Evolutionary conservation across 2,329 filamentous ascomycete genomes (phyloP).

Genomic region (Trichoderma polysporum): DNA sequence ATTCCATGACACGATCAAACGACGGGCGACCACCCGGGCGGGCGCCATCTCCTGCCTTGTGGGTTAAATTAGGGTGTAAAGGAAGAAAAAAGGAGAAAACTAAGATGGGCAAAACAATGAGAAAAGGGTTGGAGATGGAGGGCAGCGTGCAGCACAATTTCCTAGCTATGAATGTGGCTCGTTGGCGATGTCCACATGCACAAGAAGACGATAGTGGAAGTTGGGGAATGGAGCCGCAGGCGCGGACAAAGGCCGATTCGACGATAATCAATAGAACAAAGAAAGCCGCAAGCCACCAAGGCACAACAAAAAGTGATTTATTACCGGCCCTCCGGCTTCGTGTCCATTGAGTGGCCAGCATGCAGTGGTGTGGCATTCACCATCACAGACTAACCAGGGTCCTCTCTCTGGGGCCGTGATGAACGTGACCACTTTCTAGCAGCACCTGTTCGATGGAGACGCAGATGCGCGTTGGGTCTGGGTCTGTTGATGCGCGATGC

Average conservation of each 20-base stretch:
- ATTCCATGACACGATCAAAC: background rate
- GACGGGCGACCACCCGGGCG: background rate
- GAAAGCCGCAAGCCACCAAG: too few relatives aligned
- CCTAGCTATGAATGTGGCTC: background rate
- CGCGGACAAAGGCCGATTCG: conserved; percentile 3
- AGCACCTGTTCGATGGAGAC: background rate
- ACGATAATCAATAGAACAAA: background rate
- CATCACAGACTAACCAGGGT: conserved; percentile 6
- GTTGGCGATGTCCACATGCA: background rate
- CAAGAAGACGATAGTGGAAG: background rate
- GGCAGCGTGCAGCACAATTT: background rate
- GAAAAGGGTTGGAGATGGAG: background rate
- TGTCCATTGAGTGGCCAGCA: background rate
- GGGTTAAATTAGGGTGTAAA: background rate
- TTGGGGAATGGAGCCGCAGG: background rate
- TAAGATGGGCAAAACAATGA: background rate
- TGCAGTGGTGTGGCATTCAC: conserved; percentile 13
- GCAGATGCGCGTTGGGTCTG: background rate
- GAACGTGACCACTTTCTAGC: conserved; percentile 5
- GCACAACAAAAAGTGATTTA: background rate
- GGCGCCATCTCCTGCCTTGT: background rate
- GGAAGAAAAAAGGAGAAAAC: background rate
- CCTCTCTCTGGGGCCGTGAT: background rate
- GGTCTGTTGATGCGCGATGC: background rate
- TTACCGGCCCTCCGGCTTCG: background rate